Evolutionary conservation across 2,329 filamentous ascomycete genomes (phyloP).

Genomic region (Xylaria sp.): DNA sequence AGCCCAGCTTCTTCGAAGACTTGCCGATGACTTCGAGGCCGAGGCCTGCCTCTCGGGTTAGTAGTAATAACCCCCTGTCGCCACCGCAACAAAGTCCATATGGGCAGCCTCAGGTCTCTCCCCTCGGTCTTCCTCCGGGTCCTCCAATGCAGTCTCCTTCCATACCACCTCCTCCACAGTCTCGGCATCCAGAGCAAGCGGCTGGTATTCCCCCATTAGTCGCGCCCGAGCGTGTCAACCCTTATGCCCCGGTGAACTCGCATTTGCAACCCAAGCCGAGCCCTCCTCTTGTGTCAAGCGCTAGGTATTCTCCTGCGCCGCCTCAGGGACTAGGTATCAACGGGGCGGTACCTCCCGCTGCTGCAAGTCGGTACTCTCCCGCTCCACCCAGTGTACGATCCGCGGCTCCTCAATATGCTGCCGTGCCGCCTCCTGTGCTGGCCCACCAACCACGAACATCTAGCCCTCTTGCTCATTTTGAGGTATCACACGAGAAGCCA

Average conservation of each 20-base stretch:
- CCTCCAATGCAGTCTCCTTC: constrained; percentile 26
- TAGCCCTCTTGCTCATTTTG: constrained; percentile 67
- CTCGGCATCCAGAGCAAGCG: constrained; percentile 29
- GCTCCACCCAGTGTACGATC: constrained; percentile 46
- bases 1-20: constrained; percentile 76
- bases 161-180: constrained; percentile 18
- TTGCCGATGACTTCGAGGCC: constrained; percentile 65
- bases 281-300: constrained; percentile 38
- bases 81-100: constrained; percentile 44
- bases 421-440: constrained; percentile 49
- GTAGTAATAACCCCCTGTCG: constrained; percentile 47
- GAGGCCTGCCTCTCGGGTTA: constrained; percentile 62
- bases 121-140: constrained; percentile 31
- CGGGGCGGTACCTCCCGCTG: constrained; percentile 41
- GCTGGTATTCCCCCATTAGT: constrained; percentile 48
- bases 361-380: constrained; percentile 59
- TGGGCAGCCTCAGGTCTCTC: constrained; percentile 39
- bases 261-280: constrained; percentile 36
- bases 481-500: constrained; percentile 50
- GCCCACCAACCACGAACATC: constrained; percentile 66
- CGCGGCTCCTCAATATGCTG: constrained; percentile 44
- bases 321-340: constrained; percentile 44
- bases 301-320: constrained; percentile 66
- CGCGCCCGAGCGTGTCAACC: constrained; percentile 54
- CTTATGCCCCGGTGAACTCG: constrained; percentile 54